Evolutionary conservation across 306 rosid genomes (phyloP), one percentile per base, ranked within the genome.

Genomic region (Cicer bijugum): DNA sequence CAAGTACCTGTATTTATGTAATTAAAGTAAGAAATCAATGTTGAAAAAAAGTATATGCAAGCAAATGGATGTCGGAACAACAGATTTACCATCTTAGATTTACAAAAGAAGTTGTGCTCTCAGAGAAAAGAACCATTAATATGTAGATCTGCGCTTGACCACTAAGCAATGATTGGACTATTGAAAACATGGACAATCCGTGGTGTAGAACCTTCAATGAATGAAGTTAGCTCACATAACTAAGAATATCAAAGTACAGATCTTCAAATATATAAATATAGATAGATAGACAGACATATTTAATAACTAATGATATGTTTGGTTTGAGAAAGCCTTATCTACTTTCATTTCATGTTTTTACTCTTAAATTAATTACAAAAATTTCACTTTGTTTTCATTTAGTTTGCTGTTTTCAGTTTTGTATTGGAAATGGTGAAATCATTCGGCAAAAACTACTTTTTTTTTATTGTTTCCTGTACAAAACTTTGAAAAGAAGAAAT

Each of bases 81-180:
- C 42, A 69, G 39, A 80, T 71, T 87, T 81, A 91, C 97, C 98
- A 93, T 93, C 98, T 85, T 73, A 89, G 83, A 80, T 93, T 93
- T 77, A 93, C 96, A 14, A 88, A 90, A 43, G 98, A 96, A 69
- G 98, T 93, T 33, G 98, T 93, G 82, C 80, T 81, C 85, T 93
- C 98, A 0, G 97, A 51, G 84, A 93, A 93, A 56, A 93, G 97
- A 82, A 89, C 92, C 97, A 91, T 85, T 23, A 93, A 86, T 76
- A 93, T 91, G 85, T 93, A 93, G 76, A 90, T 69, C 83, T 84
- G 98, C 38, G 52, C 97, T 83, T 91, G 91, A 79, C 98, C 92
- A 60, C 96, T 88, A 67, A 80, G 52, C 75, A 93, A 90, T 64
- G 97, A 56, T 48, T 82, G 96, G 81, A 91, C 50, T 48, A 93